Conservation (phyloP, 2,329 filamentous ascomycete species). For the Cercospora brassicicola region DNA sequence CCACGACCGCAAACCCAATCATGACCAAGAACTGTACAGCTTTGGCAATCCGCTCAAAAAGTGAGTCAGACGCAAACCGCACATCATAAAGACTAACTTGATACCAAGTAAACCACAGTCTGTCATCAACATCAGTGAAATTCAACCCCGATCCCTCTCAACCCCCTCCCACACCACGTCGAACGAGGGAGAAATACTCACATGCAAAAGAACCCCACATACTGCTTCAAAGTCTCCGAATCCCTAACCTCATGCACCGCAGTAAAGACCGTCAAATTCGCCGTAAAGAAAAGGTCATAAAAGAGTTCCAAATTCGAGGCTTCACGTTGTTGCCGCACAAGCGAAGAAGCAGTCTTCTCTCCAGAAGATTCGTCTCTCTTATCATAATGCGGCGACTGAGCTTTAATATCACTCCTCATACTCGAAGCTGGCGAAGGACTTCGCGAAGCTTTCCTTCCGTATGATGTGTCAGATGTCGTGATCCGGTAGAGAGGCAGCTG, state of each 20-base stretch:
- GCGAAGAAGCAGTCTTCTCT: background rate
- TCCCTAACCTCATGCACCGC: constrained; percentile 57
- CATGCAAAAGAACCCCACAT: constrained; percentile 58
- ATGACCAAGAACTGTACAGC: constrained; percentile 63
- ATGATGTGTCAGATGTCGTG: background rate
- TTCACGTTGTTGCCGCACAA: constrained; percentile 42
- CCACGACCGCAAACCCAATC: constrained; percentile 64
- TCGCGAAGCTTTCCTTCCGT: background rate
- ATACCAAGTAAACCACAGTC: constrained; percentile 68
- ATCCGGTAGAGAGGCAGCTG: background rate
- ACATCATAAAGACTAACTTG: constrained; percentile 65
- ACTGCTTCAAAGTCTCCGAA: constrained; percentile 43
- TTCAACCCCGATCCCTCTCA: no score
- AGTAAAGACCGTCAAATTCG: constrained; percentile 65
- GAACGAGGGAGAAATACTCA: background rate
- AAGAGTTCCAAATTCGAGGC: constrained; percentile 59
- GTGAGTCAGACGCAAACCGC: constrained; percentile 63
- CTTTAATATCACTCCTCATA: background rate
- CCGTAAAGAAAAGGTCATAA: constrained; percentile 63
- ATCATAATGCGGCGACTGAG: background rate
- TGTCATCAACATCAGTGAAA: background rate
- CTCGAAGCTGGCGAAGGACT: background rate
- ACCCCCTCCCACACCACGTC: background rate
- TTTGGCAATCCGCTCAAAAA: constrained; percentile 62
- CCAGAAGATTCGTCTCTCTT: background rate